A percentile compares a stretch with the other conserved stretches of the same genome.
These are phyloP conservation scores for Penicillium steckii DNA, from an alignment of 495 filamentous ascomycete genomes.

Conservation along the genomic window DNA sequence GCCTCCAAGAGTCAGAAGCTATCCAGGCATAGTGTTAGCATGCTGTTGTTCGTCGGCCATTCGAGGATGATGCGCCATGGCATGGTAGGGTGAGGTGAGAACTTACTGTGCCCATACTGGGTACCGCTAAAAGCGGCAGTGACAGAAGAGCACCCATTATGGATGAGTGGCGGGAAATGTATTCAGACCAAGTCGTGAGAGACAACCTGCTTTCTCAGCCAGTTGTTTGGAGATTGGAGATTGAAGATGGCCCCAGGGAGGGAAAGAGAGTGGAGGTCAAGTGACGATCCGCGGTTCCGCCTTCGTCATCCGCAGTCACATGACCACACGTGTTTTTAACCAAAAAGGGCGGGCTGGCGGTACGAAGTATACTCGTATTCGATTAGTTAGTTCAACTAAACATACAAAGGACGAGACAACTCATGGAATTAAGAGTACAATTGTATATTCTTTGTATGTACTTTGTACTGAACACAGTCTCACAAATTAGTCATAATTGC, in stretches of 20 bases:
- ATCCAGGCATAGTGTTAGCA: constrained; percentile 10
- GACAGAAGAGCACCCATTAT: constrained; percentile 88
- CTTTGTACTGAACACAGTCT: background rate
- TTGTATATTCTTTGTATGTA: too few relatives aligned
- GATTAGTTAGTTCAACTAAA: background rate
- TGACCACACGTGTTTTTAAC: background rate
- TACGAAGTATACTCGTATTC: constrained; percentile 19
- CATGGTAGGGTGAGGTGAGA: background rate
- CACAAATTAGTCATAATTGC: constrained; percentile 26
- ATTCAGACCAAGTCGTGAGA: background rate
- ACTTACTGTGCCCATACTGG: constrained; percentile 81
- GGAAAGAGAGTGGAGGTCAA: constrained; percentile 2
- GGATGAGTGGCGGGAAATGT: background rate
- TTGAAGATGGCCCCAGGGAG: background rate
- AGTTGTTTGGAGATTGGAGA: background rate
- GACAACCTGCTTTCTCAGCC: background rate
- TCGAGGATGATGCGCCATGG: too few relatives aligned
- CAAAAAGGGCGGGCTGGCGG: background rate
- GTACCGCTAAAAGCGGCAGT: constrained; percentile 82
- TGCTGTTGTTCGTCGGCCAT: constrained; percentile 37
- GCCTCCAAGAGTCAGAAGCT: constrained; percentile 74
- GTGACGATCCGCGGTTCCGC: constrained; percentile 14
- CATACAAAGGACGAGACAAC: background rate
- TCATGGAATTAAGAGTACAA: background rate
- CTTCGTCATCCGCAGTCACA: constrained; percentile 13